These are phyloP conservation scores for Mycena crocata DNA, from an alignment of 768 basidiomycete genomes.

Conservation along the genomic window DNA sequence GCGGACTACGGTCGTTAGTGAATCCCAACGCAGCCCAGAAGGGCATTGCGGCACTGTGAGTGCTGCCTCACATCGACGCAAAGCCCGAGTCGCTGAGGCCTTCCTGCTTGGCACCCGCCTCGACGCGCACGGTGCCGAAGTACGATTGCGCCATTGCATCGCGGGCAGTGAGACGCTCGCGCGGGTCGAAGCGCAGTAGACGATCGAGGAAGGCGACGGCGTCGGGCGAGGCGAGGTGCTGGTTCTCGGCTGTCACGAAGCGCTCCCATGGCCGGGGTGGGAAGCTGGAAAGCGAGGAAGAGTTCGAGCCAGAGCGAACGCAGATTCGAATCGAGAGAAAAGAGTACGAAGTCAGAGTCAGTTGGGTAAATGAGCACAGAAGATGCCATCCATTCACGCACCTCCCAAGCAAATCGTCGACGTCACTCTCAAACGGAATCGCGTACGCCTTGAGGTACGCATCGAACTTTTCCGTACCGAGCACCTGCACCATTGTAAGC, in stretches of 20 bases:
- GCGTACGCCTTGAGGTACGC: constrained; percentile 67
- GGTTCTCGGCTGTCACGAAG: constrained; percentile 95
- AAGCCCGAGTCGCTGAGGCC: constrained; percentile 31
- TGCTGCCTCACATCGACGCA: constrained; percentile 15
- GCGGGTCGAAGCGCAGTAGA: constrained; percentile 95
- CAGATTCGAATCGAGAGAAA: no score
- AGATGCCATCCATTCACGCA: constrained; percentile 46
- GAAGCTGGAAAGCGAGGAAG: constrained; percentile 62
- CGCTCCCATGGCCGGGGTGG: constrained; percentile 93
- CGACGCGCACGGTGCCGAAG: constrained; percentile 70
- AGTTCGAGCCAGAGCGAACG: no score
- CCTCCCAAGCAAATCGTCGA: constrained; percentile 66
- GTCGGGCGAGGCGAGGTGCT: constrained; percentile 94
- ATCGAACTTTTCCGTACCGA: constrained; percentile 74
- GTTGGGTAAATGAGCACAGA: constrained; percentile 51
- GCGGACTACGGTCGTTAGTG: no score
- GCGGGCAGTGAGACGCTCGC: constrained; percentile 92
- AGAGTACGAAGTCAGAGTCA: no score
- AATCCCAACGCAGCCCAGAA: no score
- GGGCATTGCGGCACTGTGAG: background rate
- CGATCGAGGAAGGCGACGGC: constrained; percentile 96
- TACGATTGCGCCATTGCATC: constrained; percentile 93
- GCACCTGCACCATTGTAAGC: constrained; percentile 73
- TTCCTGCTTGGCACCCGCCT: constrained; percentile 26
- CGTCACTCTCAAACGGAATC: constrained; percentile 74